Base-by-base conservation (phyloP, 768 basidiomycete species). In the Agrocybe praecox region DNA sequence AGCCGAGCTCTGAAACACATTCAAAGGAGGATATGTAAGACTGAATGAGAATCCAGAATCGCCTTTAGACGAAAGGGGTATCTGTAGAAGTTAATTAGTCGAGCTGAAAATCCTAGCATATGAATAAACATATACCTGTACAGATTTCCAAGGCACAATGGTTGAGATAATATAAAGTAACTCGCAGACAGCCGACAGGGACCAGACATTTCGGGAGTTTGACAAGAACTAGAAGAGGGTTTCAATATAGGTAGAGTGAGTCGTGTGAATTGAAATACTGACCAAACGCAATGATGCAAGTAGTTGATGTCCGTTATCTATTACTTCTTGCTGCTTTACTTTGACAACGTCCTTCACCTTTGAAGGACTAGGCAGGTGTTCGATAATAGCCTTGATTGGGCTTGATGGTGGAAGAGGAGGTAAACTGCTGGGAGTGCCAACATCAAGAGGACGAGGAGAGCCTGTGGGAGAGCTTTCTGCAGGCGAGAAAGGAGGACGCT, bases 191-290 rank as follows among this genome's bases (percentile, higher is more conserved):
- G 80, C 77, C 0, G 84, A 85, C 43, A 85, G 58, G 18, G 76
- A 75, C 76, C 81, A 85, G 44, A 90, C 84, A 56, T 86, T 85
- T 34, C 74, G 76, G 1, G 88, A 84, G 59, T 83, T 83, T n/a
- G 89, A 90, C 10, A 89, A 74, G 52, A 83, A 81, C 88, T 83
- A 53, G 10, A 14, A 10, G n/a, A 62, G 54, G 33, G 53, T 24
- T 32, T 58, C 26, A 19, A 54, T 49, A 23, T 60, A 58, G 21
- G 23, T 6, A 49, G 32, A 19, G 34, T 34, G 29, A 4, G 55
- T 26, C 48, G 8, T 42, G 24, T 21, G 47, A 46, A 29, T 18
- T 32, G 46, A 52, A 15, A 2, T 49, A 72, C 74, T 54, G 59
- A 80, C 81, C 52, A 59, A 62, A 52, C 74, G 76, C 36, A 78